Evolutionary conservation across 495 filamentous ascomycete genomes (phyloP).

Genomic region (Lindgomyces ingoldianus): DNA sequence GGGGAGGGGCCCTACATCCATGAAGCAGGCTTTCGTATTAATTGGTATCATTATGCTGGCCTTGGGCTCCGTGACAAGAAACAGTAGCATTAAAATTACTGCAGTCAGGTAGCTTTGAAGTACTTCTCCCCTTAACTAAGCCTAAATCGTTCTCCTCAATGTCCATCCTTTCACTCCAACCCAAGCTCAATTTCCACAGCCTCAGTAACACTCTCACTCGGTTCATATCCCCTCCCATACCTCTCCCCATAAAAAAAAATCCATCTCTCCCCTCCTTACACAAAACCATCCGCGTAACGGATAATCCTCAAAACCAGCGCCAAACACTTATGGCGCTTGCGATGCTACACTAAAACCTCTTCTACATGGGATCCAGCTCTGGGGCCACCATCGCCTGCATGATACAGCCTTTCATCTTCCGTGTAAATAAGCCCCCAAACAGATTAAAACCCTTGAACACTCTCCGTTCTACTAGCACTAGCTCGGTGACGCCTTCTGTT

Average conservation of each 20-base stretch:
- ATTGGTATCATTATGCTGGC: too few relatives aligned
- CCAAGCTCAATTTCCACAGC: conserved; percentile 6
- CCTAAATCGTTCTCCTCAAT: neutral
- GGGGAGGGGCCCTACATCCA: too few relatives aligned
- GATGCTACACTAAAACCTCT: conserved; percentile 22
- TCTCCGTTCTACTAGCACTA: conserved; percentile 16
- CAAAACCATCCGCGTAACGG: conserved; percentile 11
- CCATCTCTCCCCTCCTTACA: conserved; percentile 15
- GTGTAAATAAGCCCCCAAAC: neutral
- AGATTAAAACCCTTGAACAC: neutral
- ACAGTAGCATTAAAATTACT: too few relatives aligned
- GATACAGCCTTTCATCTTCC: conserved; percentile 23
- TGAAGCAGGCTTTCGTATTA: too few relatives aligned
- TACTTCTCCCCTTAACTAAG: too few relatives aligned
- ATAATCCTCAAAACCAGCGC: neutral
- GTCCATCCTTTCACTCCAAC: neutral
- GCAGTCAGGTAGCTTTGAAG: too few relatives aligned
- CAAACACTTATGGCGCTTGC: conserved; percentile 11
- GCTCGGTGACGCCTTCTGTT: conserved; percentile 10
- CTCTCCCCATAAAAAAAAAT: conserved; percentile 23
- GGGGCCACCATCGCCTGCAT: conserved; percentile 25
- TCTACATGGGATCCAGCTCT: conserved; percentile 29
- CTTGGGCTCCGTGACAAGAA: too few relatives aligned
- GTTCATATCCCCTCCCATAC: neutral
- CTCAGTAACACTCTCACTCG: conserved; percentile 8